Evolutionary conservation across 208 protist species (phyloP), one percentile per base, ranked within the genome.

Genomic region (Crithidia acanthocephali): DNA sequence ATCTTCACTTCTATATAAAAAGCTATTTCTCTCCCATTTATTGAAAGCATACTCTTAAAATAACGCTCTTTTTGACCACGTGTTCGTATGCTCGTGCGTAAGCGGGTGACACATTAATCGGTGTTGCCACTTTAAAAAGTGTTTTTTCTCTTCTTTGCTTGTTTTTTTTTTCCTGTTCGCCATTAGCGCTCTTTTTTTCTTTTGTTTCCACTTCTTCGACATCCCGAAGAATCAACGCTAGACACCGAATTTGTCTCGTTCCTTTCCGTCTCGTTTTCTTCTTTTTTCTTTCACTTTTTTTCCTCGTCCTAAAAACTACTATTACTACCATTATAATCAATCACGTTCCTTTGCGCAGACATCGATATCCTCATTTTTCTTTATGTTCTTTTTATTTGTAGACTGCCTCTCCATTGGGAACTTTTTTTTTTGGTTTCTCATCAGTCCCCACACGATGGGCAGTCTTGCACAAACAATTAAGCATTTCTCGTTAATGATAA

Each of bases 331-430:
- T 48, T 48, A 48, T n/a, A 4, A 51, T 35, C 37, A 47, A 50
- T 63, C 40, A 47, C 23, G 57, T 33, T 50, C n/a, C 15, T 51
- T 30, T 63, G 40, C 35, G 47, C 35, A 32, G 47, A 68, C 48
- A 47, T 56, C 48, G 35, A 33, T 58, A 27, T 68, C 32, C 10
- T 58, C 62, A 48, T 47, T 58, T 44, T 23, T 51, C 18, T 64
- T 64, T 47, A 45, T 68, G 23, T 22, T 30, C 32, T 35, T n/a
- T 2, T 35, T 48, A 30, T 23, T 28, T 56, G 61, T 1, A 1
- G 44, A 13, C 11, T 3, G 32, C n/a, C 18, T 28, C 22, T 42
- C 32, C 20, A 2, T 55, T 23, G 5, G 5, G 48, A 2, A 53
- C 22, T 15, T 23, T 32, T 51, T 51, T 40, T n/a, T 32, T 51